Conservation (phyloP, 2,329 filamentous ascomycete species). For the Bisporella sp. region DNA sequence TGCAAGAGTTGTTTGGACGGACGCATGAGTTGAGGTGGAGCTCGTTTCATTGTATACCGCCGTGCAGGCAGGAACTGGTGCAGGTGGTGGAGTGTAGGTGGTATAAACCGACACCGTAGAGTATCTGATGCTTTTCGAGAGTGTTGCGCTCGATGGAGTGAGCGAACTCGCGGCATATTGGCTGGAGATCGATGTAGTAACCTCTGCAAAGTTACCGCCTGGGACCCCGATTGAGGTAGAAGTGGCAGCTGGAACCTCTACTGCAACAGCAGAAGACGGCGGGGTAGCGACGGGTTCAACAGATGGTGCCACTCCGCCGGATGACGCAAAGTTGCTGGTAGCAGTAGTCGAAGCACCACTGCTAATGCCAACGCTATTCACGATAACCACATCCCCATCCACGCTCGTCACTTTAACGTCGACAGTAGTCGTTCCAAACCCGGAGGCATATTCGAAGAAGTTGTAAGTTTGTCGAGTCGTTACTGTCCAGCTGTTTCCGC, state of each 20-base stretch:
- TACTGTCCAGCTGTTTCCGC: constrained; percentile 49
- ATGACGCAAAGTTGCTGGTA: constrained; percentile 18
- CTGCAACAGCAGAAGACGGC: constrained; percentile 1
- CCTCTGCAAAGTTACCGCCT: not conserved
- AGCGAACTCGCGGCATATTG: not conserved
- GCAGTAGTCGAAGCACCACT: constrained; percentile 14
- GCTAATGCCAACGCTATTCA: constrained; percentile 41
- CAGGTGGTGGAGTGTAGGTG: too few species aligned
- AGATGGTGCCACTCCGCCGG: not conserved
- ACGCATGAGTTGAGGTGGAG: too few species aligned
- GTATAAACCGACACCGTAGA: too few species aligned
- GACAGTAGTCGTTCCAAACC: constrained; percentile 47
- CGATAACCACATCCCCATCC: constrained; percentile 42
- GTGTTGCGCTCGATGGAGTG: too few species aligned
- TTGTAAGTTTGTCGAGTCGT: constrained; percentile 49
- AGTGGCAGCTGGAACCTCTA: not conserved
- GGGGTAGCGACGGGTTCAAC: not conserved
- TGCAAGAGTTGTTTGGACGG: not conserved
- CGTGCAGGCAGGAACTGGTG: too few species aligned
- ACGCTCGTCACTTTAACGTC: constrained; percentile 48
- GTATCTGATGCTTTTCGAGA: too few species aligned
- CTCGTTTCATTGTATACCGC: too few species aligned
- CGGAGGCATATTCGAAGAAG: constrained; percentile 53
- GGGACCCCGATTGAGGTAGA: not conserved
- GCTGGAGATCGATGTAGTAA: not conserved